These are phyloP conservation scores for Podosphaera fusca DNA, from an alignment of 2,329 filamentous ascomycete genomes.

Conservation along the genomic window DNA sequence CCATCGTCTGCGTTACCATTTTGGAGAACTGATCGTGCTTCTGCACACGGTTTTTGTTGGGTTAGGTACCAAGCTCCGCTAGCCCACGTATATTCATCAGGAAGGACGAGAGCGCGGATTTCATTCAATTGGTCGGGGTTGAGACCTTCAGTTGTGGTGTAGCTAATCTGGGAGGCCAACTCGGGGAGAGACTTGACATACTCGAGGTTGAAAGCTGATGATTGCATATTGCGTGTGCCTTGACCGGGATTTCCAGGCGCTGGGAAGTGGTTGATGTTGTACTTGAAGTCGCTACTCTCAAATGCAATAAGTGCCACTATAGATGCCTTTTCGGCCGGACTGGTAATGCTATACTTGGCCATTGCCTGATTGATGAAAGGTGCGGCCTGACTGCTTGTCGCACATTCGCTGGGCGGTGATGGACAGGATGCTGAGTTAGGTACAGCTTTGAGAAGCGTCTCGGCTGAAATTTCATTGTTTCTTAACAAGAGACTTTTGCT, in stretches of 20 bases:
- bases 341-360: constrained; percentile 26
- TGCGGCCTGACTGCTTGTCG: constrained; percentile 26
- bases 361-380: constrained; percentile 28
- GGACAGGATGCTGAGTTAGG: constrained; percentile 25
- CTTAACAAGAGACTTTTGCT: background rate
- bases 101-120: constrained; percentile 26
- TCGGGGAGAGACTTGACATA: constrained; percentile 28
- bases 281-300: constrained; percentile 37
- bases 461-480: background rate
- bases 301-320: constrained; percentile 35
- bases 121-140: constrained; percentile 18
- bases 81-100: constrained; percentile 28
- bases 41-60: constrained; percentile 24
- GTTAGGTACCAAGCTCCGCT: constrained; percentile 37
- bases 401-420: constrained; percentile 25
- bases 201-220: constrained; percentile 26
- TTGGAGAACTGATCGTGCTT: constrained; percentile 21
- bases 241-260: constrained; percentile 27
- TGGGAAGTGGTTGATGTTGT: constrained; percentile 34
- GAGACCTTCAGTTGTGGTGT: constrained; percentile 13
- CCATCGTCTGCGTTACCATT: constrained; percentile 20
- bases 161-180: constrained; percentile 17
- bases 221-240: constrained; percentile 43
- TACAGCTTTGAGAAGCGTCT: constrained; percentile 19
- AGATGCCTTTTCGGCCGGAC: constrained; percentile 32